A percentile compares a stretch with the other conserved stretches of the same genome.
These are phyloP conservation scores for Aphanomyces euteiches DNA, from an alignment of 352 stramenopile species.

Conservation along the genomic window DNA sequence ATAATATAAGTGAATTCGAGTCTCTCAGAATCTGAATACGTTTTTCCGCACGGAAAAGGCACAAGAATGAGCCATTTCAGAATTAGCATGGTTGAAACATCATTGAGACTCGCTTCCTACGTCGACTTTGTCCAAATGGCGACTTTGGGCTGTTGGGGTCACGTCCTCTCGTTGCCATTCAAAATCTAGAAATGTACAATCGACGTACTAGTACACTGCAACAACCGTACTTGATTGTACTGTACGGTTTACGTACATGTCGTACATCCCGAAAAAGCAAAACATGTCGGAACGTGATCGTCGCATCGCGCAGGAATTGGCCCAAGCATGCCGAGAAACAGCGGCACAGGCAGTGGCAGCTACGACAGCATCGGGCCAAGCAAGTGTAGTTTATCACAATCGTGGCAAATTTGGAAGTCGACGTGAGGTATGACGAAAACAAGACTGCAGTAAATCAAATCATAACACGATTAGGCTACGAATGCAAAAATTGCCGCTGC, in stretches of 20 bases:
- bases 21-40: conserved; percentile 29
- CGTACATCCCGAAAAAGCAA: background rate
- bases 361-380: conserved; percentile 63
- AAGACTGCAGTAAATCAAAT: background rate
- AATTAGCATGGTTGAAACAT: conserved; percentile 31
- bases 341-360: conserved; percentile 72
- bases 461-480: background rate
- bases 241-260: background rate
- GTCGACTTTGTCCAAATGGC: background rate
- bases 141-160: no score
- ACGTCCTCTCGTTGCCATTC: no score
- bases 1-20: background rate
- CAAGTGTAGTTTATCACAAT: conserved; percentile 74
- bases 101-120: conserved; percentile 13
- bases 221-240: background rate
- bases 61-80: conserved; percentile 7
- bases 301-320: conserved; percentile 64
- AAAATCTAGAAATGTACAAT: no score
- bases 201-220: background rate
- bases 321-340: conserved; percentile 78
- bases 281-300: conserved; percentile 35
- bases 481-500: conserved; percentile 60
- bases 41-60: conserved; percentile 19
- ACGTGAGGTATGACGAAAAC: conserved; percentile 53
- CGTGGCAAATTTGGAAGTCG: conserved; percentile 77